Base-by-base conservation (phyloP, 1,284 basidiomycete species). In the Limonomyces culmigenus region DNA sequence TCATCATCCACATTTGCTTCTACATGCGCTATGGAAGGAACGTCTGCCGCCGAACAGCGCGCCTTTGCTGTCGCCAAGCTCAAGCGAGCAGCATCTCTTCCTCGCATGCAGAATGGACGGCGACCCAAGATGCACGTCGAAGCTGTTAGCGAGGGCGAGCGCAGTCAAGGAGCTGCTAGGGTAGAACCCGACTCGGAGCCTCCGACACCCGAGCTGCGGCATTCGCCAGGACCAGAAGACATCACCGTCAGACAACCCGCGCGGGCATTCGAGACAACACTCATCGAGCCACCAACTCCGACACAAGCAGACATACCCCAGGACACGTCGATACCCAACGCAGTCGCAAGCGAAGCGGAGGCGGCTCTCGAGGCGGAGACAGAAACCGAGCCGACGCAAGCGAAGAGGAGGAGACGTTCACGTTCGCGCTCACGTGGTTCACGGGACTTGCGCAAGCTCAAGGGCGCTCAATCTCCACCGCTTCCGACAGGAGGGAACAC, bases 51-150 rank as follows among this genome's bases (percentile, higher is more conserved):
- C 16, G 70, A 77, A 47, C 70, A 78, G 48, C 70, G 87, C 41
- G 81, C 84, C 48, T 71, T 73, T 40, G 81, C 85, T n/a, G 76
- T 91, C 41, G 84, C 84, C 38, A 86, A 77, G 59, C 70, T 92
- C 44, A 88, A 84, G 56, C 74, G 87, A 45, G 86, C 87, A 27
- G 84, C 86, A 34, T 89, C 86, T 15, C 58, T 91, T 19, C 87
- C 87, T 25, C 70, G 87, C 38, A 83, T 83, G 68, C 84, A 86
- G 51, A 79, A 87, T 52, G 86, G 85, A 2, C 61, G 85, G 35
- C 65, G 87, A 33, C 81, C 81, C 1, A 76, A 78, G 32, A 83
- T 85, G 78, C 80, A 80, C 46, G 65, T 69, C 43, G 77, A 83
- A 45, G 75, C 70, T 15, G 67, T 80, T 35, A 80, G 76, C 47